Conservation (phyloP, 805 yeast genomes). For the Hanseniaspora guilliermondii region DNA sequence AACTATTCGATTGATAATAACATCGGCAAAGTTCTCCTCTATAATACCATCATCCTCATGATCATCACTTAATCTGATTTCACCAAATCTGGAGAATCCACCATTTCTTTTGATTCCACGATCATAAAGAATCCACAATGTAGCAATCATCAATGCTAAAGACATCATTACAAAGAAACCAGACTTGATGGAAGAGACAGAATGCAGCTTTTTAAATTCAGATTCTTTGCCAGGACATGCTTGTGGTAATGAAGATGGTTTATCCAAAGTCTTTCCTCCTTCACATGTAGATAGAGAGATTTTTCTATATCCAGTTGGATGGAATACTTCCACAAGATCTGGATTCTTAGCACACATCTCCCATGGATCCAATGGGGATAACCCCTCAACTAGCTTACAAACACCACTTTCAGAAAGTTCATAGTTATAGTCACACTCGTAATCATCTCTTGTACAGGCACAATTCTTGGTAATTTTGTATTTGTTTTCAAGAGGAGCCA, state of each 20-base stretch:
- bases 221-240: constrained; percentile 83
- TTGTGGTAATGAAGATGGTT: constrained; percentile 35
- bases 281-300: constrained; percentile 75
- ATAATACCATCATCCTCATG: constrained; percentile 56
- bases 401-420: constrained; percentile 62
- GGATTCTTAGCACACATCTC: constrained; percentile 45
- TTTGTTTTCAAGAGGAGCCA: constrained; percentile 46
- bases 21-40: constrained; percentile 52
- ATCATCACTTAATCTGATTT: constrained; percentile 62
- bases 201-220: constrained; percentile 44
- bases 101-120: constrained; percentile 71
- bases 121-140: constrained; percentile 65
- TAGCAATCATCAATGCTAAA: constrained; percentile 35
- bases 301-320: constrained; percentile 85
- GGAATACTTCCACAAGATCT: constrained; percentile 55
- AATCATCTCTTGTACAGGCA: constrained; percentile 74
- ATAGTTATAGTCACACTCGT: constrained; percentile 87
- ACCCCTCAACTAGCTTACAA: constrained; percentile 71
- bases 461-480: constrained; percentile 53
- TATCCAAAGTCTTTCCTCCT: constrained; percentile 66
- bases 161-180: constrained; percentile 48
- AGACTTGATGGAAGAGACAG: constrained; percentile 44
- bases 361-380: constrained; percentile 50
- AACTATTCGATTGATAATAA: constrained; percentile 45
- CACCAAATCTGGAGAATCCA: constrained; percentile 67